Conservation (phyloP, 805 yeast genomes). For the Yamadazyma sp. region DNA sequence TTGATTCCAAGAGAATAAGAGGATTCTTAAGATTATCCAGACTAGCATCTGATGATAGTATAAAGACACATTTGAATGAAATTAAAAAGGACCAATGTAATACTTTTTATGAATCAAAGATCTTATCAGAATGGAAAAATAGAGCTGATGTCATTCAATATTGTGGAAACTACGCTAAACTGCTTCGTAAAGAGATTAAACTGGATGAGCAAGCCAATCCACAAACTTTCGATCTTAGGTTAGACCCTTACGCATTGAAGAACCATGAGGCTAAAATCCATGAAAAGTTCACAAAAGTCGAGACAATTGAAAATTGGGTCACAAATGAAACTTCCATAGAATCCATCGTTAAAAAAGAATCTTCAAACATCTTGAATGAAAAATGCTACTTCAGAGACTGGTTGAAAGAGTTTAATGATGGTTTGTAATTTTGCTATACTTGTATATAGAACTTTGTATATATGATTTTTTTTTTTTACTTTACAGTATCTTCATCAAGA, state of each 20-base stretch:
- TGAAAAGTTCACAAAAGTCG: conserved; percentile 23
- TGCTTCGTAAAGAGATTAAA: conserved; percentile 18
- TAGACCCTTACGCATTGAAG: conserved; percentile 38
- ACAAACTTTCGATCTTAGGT: conserved; percentile 25
- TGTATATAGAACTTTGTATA: no score
- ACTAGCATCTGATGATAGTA: conserved; percentile 38
- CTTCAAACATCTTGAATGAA: conserved; percentile 29
- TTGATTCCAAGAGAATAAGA: conserved; percentile 29
- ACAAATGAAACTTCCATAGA: conserved; percentile 34
- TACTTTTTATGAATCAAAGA: conserved; percentile 21
- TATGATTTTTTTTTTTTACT: no score
- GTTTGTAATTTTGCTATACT: no score
- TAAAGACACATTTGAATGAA: conserved; percentile 37
- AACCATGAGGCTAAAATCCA: conserved; percentile 19
- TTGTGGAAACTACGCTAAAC: conserved; percentile 27
- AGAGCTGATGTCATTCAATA: conserved; percentile 27
- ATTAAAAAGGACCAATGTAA: conserved; percentile 22
- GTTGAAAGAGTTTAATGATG: conserved; percentile 24
- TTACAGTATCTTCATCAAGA: background rate
- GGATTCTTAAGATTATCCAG: conserved; percentile 39
- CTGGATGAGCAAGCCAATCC: conserved; percentile 5
- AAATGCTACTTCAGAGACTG: conserved; percentile 38
- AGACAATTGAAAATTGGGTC: conserved; percentile 34
- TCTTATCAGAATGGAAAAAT: conserved; percentile 37
- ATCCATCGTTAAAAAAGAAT: conserved; percentile 29